Conservation (phyloP, 305 asterid species). For the Fraxinus latifolia region DNA sequence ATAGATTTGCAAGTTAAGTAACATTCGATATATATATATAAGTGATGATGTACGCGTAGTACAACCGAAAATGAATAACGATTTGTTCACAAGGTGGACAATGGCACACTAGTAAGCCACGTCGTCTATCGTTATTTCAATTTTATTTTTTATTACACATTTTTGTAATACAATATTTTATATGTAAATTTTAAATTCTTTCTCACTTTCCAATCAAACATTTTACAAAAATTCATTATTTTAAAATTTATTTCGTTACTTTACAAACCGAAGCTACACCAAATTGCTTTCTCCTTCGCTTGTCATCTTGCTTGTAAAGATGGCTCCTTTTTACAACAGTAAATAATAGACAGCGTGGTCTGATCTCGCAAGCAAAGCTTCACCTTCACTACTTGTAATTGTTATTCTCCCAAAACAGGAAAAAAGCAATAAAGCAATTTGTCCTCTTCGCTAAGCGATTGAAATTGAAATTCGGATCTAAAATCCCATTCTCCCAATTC, state of each 20-base stretch:
- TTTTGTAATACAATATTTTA: too few species aligned
- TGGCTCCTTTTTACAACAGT: constrained; percentile 11
- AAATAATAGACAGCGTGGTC: constrained; percentile 12
- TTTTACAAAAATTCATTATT: not conserved
- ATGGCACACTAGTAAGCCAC: too few species aligned
- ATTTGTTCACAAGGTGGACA: too few species aligned
- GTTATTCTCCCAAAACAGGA: constrained; percentile 18
- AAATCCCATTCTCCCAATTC: constrained; percentile 22
- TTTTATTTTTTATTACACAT: too few species aligned
- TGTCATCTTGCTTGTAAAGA: not conserved
- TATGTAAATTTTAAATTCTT: too few species aligned
- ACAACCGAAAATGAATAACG: too few species aligned
- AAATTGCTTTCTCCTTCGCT: not conserved
- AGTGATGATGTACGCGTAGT: not conserved
- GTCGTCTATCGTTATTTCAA: too few species aligned
- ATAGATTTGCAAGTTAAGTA: not conserved
- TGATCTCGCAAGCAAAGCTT: constrained; percentile 25
- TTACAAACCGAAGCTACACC: not conserved
- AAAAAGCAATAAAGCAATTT: not conserved
- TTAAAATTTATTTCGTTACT: not conserved
- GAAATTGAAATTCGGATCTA: constrained; percentile 21
- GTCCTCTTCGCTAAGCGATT: not conserved
- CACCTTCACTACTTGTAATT: constrained; percentile 19
- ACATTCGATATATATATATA: not conserved
- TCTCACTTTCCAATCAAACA: not conserved